Evolutionary conservation across 352 stramenopile genomes (phyloP).

Genomic region (Globisporangium polare): DNA sequence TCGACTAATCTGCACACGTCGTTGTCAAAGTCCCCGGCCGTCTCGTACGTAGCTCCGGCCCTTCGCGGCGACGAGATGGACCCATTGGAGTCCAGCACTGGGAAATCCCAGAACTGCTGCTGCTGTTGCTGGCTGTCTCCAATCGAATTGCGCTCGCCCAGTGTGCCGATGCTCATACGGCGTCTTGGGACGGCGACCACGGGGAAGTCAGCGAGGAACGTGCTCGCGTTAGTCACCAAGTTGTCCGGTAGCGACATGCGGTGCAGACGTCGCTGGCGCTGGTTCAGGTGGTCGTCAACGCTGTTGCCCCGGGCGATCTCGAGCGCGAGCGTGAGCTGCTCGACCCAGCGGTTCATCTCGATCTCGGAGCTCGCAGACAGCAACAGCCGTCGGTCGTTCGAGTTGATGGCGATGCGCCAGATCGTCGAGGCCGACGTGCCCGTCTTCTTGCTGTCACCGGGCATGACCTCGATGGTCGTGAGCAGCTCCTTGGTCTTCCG

Average conservation of each 20-base stretch:
- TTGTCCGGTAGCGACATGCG: slow-evolving; percentile 2
- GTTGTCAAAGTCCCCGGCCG: not conserved
- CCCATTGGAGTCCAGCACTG: not conserved
- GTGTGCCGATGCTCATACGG: slow-evolving; percentile 1
- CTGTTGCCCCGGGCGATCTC: slow-evolving; percentile 12
- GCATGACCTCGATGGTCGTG: slow-evolving; percentile 40
- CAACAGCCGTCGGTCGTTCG: slow-evolving; percentile 26
- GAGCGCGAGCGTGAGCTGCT: slow-evolving; percentile 31
- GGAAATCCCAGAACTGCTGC: not conserved
- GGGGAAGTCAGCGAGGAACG: slow-evolving; percentile 8
- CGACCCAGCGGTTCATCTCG: slow-evolving; percentile 50
- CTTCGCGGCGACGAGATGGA: not conserved
- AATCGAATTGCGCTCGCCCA: not conserved
- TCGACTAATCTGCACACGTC: not conserved
- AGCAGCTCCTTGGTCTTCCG: not conserved
- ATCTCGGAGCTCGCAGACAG: slow-evolving; percentile 31
- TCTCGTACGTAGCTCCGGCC: not conserved
- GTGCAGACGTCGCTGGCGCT: not conserved
- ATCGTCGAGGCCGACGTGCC: slow-evolving; percentile 41
- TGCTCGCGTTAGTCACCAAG: not conserved
- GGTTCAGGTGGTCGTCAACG: not conserved
- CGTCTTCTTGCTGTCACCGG: slow-evolving; percentile 38
- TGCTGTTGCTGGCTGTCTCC: not conserved
- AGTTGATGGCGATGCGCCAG: slow-evolving; percentile 44
- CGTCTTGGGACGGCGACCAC: not conserved